phyloP scores from a whole-genome alignment of 2,329 filamentous ascomycete species.

The Aspergillus ruber region DNA sequence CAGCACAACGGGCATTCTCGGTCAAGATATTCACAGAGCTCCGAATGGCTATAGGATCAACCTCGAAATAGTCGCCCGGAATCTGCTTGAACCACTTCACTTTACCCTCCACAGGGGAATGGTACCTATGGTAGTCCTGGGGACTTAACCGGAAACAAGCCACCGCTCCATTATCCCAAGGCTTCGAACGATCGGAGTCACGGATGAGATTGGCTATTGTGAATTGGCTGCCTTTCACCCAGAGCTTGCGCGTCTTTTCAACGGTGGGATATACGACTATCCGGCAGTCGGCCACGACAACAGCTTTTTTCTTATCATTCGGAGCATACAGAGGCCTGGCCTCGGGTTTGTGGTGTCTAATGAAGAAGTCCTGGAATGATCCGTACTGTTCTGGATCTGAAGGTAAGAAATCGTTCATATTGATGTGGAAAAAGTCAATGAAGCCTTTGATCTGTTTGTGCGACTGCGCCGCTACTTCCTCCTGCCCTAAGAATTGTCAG shows the following conservation, averaged over 20 bases:
- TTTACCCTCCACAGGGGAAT: slow-evolving; percentile 37
- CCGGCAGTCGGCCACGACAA: slow-evolving; percentile 32
- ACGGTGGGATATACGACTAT: slow-evolving; percentile 33
- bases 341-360: slow-evolving; percentile 25
- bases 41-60: slow-evolving; percentile 31
- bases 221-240: slow-evolving; percentile 43
- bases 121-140: slow-evolving; percentile 44
- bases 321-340: slow-evolving; percentile 29
- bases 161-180: slow-evolving; percentile 30
- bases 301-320: slow-evolving; percentile 21
- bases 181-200: slow-evolving; percentile 24
- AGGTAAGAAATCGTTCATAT: slow-evolving; percentile 26
- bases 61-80: slow-evolving; percentile 40
- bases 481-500: neutral
- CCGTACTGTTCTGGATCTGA: slow-evolving; percentile 28
- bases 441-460: slow-evolving; percentile 30
- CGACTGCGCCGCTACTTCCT: slow-evolving; percentile 24
- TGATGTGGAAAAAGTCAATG: slow-evolving; percentile 7
- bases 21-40: slow-evolving; percentile 35
- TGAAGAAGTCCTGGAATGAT: slow-evolving; percentile 37
- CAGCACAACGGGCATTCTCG: slow-evolving; percentile 31
- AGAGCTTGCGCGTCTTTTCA: slow-evolving; percentile 26
- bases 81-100: slow-evolving; percentile 34
- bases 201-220: slow-evolving; percentile 35
- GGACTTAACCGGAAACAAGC: slow-evolving; percentile 39